phyloP scores from a whole-genome alignment of 768 basidiomycete species.

The Macrolepiota albuminosa region DNA sequence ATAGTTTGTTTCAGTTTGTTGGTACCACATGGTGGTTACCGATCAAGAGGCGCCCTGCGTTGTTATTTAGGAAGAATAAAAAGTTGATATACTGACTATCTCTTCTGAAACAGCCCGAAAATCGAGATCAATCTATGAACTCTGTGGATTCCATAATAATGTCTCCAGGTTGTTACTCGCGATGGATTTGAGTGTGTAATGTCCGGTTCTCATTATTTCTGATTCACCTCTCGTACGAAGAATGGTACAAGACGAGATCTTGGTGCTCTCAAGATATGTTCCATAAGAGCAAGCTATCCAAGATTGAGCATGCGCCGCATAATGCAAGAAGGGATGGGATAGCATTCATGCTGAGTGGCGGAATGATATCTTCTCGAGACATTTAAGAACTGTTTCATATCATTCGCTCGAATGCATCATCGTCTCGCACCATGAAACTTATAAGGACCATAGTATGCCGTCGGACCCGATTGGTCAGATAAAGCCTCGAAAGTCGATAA shows the following conservation, averaged over 20 bases:
- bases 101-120: too few relatives aligned
- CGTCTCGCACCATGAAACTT: conserved; percentile 38
- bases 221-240: conserved; percentile 25
- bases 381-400: conserved; percentile 18
- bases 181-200: conserved; percentile 44
- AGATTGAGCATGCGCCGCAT: conserved; percentile 30
- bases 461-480: conserved; percentile 31
- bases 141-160: conserved; percentile 29
- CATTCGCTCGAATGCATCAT: conserved; percentile 42
- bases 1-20: too few relatives aligned
- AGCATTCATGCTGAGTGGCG: conserved; percentile 38
- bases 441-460: conserved; percentile 33
- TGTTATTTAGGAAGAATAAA: too few relatives aligned
- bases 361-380: conserved; percentile 42
- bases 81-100: too few relatives aligned
- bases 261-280: conserved; percentile 50
- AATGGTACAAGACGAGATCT: conserved; percentile 43
- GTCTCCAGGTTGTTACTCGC: conserved; percentile 32
- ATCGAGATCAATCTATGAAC: conserved; percentile 9
- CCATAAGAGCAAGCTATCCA: conserved; percentile 34
- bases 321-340: conserved; percentile 30
- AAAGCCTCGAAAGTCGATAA: conserved; percentile 17
- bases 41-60: too few relatives aligned
- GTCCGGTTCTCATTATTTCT: not conserved
- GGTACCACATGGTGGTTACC: too few relatives aligned